phyloP scores from a whole-genome alignment of 768 basidiomycete genomes.

The Hydnum rufescens region DNA sequence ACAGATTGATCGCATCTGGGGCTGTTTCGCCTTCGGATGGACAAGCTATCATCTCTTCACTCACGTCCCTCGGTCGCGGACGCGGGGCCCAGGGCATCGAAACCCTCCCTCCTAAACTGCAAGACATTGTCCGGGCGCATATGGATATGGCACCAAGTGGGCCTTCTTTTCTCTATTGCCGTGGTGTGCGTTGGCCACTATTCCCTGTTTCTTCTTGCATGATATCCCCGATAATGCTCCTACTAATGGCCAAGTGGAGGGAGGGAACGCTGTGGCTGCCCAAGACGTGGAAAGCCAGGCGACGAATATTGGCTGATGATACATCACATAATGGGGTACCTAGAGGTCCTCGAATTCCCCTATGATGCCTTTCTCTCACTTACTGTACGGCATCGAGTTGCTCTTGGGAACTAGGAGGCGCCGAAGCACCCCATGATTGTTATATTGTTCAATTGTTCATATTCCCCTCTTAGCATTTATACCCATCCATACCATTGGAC shows the following conservation, averaged over 20 bases:
- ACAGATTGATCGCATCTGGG: too few relatives aligned
- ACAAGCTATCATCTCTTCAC: constrained; percentile 14
- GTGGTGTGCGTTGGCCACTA: constrained; percentile 22
- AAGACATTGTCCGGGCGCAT: constrained; percentile 23
- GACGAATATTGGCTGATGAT: too few relatives aligned
- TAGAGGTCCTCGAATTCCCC: too few relatives aligned
- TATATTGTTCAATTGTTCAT: too few relatives aligned
- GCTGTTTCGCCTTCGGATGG: not conserved
- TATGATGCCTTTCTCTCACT: too few relatives aligned
- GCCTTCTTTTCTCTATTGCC: constrained; percentile 30
- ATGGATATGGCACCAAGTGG: constrained; percentile 24
- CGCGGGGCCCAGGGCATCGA: constrained; percentile 16
- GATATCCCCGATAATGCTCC: constrained; percentile 14
- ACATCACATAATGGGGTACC: too few relatives aligned
- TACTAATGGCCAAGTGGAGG: too few relatives aligned
- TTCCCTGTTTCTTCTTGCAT: constrained; percentile 23
- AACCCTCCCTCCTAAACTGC: constrained; percentile 20
- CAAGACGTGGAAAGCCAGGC: not conserved
- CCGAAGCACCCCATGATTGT: too few relatives aligned
- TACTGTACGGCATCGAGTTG: too few relatives aligned
- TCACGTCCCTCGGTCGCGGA: constrained; percentile 17
- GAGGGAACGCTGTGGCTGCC: not conserved
- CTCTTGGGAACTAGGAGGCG: too few relatives aligned
- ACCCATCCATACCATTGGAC: too few relatives aligned
- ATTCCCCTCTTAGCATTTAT: too few relatives aligned